Percentiles rank a stretch among this genome's conserved stretches.
phyloP scores from a whole-genome alignment of 345 rosid genomes.

The Aquilaria yunnanensis region DNA sequence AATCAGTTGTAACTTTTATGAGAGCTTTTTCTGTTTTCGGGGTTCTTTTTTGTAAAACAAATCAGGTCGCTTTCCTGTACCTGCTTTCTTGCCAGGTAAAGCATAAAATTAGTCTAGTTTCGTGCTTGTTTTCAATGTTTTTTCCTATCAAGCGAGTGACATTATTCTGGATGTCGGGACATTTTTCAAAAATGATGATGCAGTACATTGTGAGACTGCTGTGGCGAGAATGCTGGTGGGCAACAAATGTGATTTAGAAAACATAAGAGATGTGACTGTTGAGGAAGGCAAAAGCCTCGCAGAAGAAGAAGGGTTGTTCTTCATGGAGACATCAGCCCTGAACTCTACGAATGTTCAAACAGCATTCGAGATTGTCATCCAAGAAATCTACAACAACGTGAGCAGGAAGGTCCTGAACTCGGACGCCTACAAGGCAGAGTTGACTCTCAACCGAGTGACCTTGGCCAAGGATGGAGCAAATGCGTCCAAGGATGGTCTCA shows the following conservation, averaged over 20 bases:
- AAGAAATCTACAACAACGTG: slow-evolving; percentile 67
- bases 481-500: slow-evolving; percentile 25
- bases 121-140: too few relatives aligned
- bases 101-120: too few relatives aligned
- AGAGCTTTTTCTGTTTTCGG: too few relatives aligned
- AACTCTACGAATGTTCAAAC: slow-evolving; percentile 78
- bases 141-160: too few relatives aligned
- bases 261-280: slow-evolving; percentile 58
- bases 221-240: slow-evolving; percentile 87
- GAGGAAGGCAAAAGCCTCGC: slow-evolving; percentile 82
- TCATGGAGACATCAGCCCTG: slow-evolving; percentile 95
- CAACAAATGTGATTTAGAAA: slow-evolving; percentile 84
- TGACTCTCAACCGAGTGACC: slow-evolving; percentile 58
- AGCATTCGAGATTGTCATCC: slow-evolving; percentile 83
- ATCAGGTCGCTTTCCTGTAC: too few relatives aligned
- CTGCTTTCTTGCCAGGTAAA: too few relatives aligned
- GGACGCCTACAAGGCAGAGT: slow-evolving; percentile 46
- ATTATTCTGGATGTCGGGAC: too few relatives aligned
- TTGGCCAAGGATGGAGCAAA: slow-evolving; percentile 36
- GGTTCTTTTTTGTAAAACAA: too few relatives aligned
- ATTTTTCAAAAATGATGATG: slow-evolving; percentile 1
- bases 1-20: too few relatives aligned
- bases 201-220: slow-evolving; percentile 80
- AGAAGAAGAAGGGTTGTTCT: slow-evolving; percentile 73
- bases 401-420: slow-evolving; percentile 61